Conservation (phyloP, 306 rosid species). For the Dryas alaskensis region DNA sequence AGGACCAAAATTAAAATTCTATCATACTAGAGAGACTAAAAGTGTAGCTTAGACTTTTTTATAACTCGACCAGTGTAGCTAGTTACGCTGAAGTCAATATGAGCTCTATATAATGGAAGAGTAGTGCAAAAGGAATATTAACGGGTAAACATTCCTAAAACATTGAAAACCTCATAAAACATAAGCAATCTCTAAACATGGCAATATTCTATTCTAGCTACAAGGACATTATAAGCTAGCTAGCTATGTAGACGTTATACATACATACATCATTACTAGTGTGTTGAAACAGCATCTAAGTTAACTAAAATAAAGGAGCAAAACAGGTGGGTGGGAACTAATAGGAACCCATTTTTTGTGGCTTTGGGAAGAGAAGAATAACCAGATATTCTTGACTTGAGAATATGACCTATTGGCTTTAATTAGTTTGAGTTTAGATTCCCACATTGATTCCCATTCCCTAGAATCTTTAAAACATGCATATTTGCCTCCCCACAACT, state of each 20-base stretch:
- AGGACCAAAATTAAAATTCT: no score
- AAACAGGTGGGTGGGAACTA: slow-evolving; percentile 57
- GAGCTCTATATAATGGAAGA: no score
- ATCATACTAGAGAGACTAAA: no score
- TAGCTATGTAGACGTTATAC: not conserved
- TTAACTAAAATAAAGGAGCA: slow-evolving; percentile 29
- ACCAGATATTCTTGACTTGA: slow-evolving; percentile 70
- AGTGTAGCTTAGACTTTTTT: no score
- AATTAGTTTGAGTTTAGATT: slow-evolving; percentile 64
- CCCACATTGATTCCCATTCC: slow-evolving; percentile 60
- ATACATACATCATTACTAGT: not conserved
- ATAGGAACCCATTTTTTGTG: slow-evolving; percentile 93
- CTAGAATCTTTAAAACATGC: slow-evolving; percentile 50
- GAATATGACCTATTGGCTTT: slow-evolving; percentile 66
- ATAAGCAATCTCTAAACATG: slow-evolving; percentile 36
- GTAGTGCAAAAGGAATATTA: no score
- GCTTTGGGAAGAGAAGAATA: slow-evolving; percentile 63
- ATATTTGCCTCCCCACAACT: slow-evolving; percentile 18
- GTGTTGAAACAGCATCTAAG: slow-evolving; percentile 47
- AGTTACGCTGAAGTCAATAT: no score
- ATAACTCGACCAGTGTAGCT: no score
- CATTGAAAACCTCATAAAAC: not conserved
- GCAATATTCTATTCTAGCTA: slow-evolving; percentile 4
- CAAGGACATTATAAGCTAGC: not conserved
- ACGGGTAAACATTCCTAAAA: not conserved